Evolutionary conservation across 78 protist genomes (phyloP).

Genomic region (Carpediemonas membranifera): DNA sequence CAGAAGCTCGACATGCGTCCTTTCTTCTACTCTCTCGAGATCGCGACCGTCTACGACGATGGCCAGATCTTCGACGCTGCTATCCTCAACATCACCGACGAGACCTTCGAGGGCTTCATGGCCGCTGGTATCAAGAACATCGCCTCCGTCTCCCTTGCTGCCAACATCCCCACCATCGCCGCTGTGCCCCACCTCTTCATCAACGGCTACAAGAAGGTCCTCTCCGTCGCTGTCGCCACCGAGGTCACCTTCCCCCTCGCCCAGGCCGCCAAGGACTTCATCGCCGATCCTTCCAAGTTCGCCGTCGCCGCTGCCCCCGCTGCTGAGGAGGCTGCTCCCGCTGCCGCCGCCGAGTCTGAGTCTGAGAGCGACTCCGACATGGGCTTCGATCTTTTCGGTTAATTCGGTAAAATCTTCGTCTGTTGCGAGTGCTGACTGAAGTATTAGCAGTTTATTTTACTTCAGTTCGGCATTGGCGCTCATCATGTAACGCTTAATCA

Average conservation of each 20-base stretch:
- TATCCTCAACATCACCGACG: slow-evolving; percentile 78
- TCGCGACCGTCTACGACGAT: slow-evolving; percentile 64
- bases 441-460: too few species aligned
- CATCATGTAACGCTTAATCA: too few species aligned
- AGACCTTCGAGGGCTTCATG: slow-evolving; percentile 48
- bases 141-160: slow-evolving; percentile 74
- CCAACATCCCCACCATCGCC: slow-evolving; percentile 73
- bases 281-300: slow-evolving; percentile 43
- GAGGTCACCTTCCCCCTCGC: slow-evolving; percentile 61
- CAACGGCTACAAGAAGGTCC: slow-evolving; percentile 81
- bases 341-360: not conserved
- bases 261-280: slow-evolving; percentile 54
- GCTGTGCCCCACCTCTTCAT: slow-evolving; percentile 80
- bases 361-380: not conserved
- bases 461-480: too few species aligned
- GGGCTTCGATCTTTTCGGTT: not conserved
- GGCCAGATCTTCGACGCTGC: slow-evolving; percentile 72
- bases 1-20: slow-evolving; percentile 89
- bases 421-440: too few species aligned
- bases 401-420: too few species aligned
- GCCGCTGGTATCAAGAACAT: slow-evolving; percentile 53
- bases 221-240: slow-evolving; percentile 79
- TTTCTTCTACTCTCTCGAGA: slow-evolving; percentile 81
- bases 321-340: slow-evolving; percentile 16
- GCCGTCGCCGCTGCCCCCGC: slow-evolving; percentile 52